Conservation (phyloP, 2,329 filamentous ascomycete species). For the Sclerotinia subarctica region DNA sequence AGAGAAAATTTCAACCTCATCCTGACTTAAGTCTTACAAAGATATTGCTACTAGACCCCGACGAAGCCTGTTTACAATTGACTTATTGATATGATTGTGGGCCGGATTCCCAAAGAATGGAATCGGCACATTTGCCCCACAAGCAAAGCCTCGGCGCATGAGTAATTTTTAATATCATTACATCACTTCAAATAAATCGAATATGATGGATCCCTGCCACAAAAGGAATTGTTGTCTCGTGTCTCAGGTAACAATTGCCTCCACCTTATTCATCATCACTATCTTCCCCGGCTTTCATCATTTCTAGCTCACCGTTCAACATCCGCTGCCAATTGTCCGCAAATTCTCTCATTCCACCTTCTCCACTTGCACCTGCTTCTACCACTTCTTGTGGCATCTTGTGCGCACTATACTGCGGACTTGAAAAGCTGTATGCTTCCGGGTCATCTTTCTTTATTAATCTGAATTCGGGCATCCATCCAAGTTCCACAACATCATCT, state of each 20-base stretch:
- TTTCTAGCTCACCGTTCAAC: constrained; percentile 42
- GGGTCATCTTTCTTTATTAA: constrained; percentile 82
- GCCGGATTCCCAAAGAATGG: constrained; percentile 14
- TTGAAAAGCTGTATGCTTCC: constrained; percentile 80
- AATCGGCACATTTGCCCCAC: constrained; percentile 8
- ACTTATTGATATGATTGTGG: background rate
- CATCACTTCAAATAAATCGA: background rate
- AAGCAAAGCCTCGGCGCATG: constrained; percentile 1
- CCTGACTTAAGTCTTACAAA: constrained; percentile 2
- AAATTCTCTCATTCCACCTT: constrained; percentile 78
- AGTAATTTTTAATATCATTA: constrained; percentile 2
- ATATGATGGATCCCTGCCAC: background rate
- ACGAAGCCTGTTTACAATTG: background rate
- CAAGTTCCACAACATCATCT: constrained; percentile 50
- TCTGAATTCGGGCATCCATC: constrained; percentile 71
- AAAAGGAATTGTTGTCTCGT: background rate
- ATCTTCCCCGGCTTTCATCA: constrained; percentile 41
- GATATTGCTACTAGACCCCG: constrained; percentile 11
- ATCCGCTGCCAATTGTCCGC: constrained; percentile 69
- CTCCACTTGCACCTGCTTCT: constrained; percentile 62
- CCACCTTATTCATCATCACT: constrained; percentile 38
- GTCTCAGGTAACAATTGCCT: background rate
- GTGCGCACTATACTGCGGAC: constrained; percentile 87
- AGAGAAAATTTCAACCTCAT: background rate
- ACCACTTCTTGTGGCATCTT: constrained; percentile 94